phyloP scores from a whole-genome alignment of 805 yeast genomes.

The Yarrowia keelungensis region DNA sequence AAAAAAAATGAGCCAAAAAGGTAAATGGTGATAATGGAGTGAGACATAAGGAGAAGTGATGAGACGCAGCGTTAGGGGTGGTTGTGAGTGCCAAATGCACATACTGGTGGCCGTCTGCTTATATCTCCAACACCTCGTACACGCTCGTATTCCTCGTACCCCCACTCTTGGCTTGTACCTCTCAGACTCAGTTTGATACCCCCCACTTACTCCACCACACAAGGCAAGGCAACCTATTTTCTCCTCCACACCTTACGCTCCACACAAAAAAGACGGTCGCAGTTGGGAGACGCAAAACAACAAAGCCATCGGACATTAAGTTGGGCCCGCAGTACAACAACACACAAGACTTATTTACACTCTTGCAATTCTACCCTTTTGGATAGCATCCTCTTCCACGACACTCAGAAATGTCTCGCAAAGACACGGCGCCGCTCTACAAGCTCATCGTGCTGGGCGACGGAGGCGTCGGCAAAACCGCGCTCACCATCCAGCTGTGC shows the following conservation, averaged over 20 bases:
- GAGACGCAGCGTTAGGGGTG: no score
- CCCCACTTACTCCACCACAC: conserved; percentile 21
- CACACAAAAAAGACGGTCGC: conserved; percentile 20
- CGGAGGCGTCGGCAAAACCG: conserved; percentile 98
- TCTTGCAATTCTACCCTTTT: background rate
- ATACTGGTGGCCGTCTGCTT: no score
- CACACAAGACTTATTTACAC: conserved; percentile 27
- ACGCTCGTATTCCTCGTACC: background rate
- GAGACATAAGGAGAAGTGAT: no score
- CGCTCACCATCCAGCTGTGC: conserved; percentile 81
- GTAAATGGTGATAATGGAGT: no score
- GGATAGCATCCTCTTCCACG: background rate
- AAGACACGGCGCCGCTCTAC: conserved; percentile 54
- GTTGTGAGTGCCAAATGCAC: no score
- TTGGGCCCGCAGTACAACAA: conserved; percentile 16
- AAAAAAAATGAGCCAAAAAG: conserved; percentile 11
- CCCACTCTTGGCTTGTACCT: background rate
- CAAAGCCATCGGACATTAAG: conserved; percentile 30
- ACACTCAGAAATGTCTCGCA: conserved; percentile 40
- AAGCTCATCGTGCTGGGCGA: conserved; percentile 97
- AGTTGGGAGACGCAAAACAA: conserved; percentile 30
- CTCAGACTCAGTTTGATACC: background rate
- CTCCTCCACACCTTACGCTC: conserved; percentile 19
- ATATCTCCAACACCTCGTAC: no score
- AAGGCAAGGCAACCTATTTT: conserved; percentile 19